phyloP scores from a whole-genome alignment of 116 monocot species.

The Trichopus zeylanicus region DNA sequence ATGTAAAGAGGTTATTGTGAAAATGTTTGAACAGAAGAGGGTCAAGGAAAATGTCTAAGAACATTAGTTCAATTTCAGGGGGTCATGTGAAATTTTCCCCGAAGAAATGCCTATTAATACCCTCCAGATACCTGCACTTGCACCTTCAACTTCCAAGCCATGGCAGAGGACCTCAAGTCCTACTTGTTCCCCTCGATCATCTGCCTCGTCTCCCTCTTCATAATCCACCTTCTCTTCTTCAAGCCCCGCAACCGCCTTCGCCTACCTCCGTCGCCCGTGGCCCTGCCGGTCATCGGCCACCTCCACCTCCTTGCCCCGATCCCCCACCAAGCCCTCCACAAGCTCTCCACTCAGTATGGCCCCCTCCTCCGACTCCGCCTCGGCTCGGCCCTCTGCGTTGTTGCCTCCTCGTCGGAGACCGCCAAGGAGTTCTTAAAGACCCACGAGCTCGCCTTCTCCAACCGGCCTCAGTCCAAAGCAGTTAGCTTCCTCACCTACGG shows the following conservation, averaged over 20 bases:
- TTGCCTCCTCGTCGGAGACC: conserved; percentile 16
- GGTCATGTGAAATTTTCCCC: too few species aligned
- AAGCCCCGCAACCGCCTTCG: background rate
- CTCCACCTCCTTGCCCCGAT: conserved; percentile 30
- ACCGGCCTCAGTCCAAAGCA: conserved; percentile 12
- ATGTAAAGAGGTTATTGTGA: too few species aligned
- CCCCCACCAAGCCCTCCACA: conserved; percentile 28
- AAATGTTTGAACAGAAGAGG: too few species aligned
- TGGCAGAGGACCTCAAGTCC: background rate
- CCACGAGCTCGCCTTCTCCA: conserved; percentile 22
- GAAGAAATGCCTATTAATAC: too few species aligned
- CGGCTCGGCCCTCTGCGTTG: conserved; percentile 19
- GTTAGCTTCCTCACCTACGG: conserved; percentile 13
- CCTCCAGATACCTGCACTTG: too few species aligned
- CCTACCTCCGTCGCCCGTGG: conserved; percentile 23
- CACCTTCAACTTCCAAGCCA: too few species aligned
- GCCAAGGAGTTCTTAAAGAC: conserved; percentile 20
- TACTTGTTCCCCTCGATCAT: background rate
- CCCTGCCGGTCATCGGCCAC: conserved; percentile 33
- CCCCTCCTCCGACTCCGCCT: conserved; percentile 33
- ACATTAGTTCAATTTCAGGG: too few species aligned
- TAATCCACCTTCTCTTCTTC: conserved; percentile 4
- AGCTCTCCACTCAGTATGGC: conserved; percentile 13
- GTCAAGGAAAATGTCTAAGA: too few species aligned
- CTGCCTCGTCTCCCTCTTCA: background rate